Evolutionary conservation across 495 filamentous ascomycete species (phyloP), one percentile per base, ranked within the genome.

Genomic region (Penicillium diatomitis): DNA sequence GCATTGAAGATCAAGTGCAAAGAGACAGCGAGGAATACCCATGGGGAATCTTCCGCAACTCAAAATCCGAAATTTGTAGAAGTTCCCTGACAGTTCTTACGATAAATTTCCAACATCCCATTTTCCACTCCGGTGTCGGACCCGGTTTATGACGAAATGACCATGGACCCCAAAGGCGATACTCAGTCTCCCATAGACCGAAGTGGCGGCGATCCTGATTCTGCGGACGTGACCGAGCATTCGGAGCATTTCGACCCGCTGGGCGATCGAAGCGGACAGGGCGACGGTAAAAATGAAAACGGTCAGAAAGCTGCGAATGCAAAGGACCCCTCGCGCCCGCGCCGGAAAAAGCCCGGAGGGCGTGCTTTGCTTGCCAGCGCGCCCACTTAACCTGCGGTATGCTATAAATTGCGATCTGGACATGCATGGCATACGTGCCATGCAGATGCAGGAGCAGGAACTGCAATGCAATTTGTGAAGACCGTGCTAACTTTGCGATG

Each of bases 351-450:
- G 92, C 92, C 32, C 77, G 91, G 56, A 78, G 92, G 62, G 92
- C 92, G 47, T 98, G 92, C 64, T 91, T 85, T 79, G 90, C 94
- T 31, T 98, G 92, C 68, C 92, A 98, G 68, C 78, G 94, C 65
- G 92, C 92, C 44, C 92, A 98, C 78, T 76, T 98, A 58, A 98
- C 92, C 53, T 98, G 92, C 69, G 90, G 92, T 98, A 86, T 75
- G 89, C 50, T 42, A 27, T 32, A 11, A 6, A 20, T 32, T 47
- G 35, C 54, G 20, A 8, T 39, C 42, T 49, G 39, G 33, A 28
- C 47, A 49, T n/a, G 40, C 35, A 6, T 20, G 20, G 20, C 20
- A 20, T 20, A 20, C 20, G 20, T 20, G 20, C 20, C 20, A 20
- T 20, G 20, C 20, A 20, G 20, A 20, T 20, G 20, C 20, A 20